phyloP scores from a whole-genome alignment of 257 asterid species.

The Phtheirospermum japonicum region DNA sequence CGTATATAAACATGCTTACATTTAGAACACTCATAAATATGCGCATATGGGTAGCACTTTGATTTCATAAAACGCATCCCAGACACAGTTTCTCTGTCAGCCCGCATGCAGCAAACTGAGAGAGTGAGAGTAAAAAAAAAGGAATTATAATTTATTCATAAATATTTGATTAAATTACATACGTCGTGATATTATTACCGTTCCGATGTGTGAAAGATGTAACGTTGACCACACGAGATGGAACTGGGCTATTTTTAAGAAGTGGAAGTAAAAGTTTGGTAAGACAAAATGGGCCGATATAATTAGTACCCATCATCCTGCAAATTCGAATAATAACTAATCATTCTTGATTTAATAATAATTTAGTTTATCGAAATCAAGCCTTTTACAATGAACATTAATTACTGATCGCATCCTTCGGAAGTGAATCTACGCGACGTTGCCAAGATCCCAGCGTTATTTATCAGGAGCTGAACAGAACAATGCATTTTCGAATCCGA shows the following conservation, averaged over 20 bases:
- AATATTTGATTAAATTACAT: background rate
- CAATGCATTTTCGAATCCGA: slow-evolving; percentile 62
- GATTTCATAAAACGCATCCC: slow-evolving; percentile 48
- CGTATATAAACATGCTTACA: slow-evolving; percentile 42
- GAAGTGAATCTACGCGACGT: slow-evolving; percentile 62
- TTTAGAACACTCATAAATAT: slow-evolving; percentile 79
- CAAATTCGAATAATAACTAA: slow-evolving; percentile 20
- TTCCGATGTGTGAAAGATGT: slow-evolving; percentile 87
- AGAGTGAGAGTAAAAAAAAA: slow-evolving; percentile 4
- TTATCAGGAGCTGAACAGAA: slow-evolving; percentile 79
- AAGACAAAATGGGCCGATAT: slow-evolving; percentile 80
- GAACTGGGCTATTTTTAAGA: slow-evolving; percentile 61
- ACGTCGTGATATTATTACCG: slow-evolving; percentile 43
- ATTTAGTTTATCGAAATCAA: background rate
- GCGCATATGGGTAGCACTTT: slow-evolving; percentile 62
- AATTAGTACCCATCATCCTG: slow-evolving; percentile 94
- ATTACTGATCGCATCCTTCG: slow-evolving; percentile 75
- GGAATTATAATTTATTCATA: background rate
- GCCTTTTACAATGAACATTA: slow-evolving; percentile 1
- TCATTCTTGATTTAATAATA: background rate
- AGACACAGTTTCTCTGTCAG: slow-evolving; percentile 51
- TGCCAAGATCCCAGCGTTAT: slow-evolving; percentile 90
- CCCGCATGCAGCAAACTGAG: slow-evolving; percentile 51
- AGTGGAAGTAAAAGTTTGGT: slow-evolving; percentile 73
- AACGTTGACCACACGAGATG: slow-evolving; percentile 83